A percentile compares a stretch with the other conserved stretches of the same genome.
phyloP scores from a whole-genome alignment of 257 asterid genomes.

The Anisodus tanguticus region DNA sequence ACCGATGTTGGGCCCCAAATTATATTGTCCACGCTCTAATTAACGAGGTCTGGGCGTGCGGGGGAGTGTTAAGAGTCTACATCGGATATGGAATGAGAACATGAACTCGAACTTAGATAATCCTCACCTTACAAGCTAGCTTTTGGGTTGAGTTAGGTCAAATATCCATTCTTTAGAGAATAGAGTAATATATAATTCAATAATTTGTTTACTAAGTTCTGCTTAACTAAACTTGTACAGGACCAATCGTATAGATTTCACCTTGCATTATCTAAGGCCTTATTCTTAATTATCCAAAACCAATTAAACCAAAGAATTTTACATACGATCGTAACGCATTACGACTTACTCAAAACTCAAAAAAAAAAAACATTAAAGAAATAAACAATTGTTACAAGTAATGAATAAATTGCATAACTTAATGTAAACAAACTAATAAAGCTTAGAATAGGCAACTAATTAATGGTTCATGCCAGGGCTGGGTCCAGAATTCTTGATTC shows the following conservation, averaged over 20 bases:
- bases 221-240: neutral
- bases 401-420: neutral
- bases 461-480: constrained; percentile 34
- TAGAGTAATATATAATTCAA: no score
- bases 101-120: no score
- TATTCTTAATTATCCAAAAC: neutral
- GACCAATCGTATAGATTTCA: neutral
- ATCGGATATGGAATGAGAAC: no score
- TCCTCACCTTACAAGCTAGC: no score
- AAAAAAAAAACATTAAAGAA: neutral
- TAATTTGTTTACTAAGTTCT: no score
- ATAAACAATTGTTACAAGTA: neutral
- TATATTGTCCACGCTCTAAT: no score
- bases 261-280: neutral
- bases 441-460: neutral
- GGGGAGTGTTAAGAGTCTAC: no score
- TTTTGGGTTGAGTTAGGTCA: no score
- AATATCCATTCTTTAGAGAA: no score
- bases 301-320: neutral
- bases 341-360: neutral
- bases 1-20: no score
- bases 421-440: no score
- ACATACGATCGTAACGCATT: neutral
- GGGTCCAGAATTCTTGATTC: constrained; percentile 42
- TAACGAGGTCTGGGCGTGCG: no score